Percentiles rank a stretch among this genome's conserved stretches.
These are phyloP conservation scores for Mucor lusitanicus DNA, from an alignment of 371 early-diverging fungal genomes.

Conservation along the genomic window DNA sequence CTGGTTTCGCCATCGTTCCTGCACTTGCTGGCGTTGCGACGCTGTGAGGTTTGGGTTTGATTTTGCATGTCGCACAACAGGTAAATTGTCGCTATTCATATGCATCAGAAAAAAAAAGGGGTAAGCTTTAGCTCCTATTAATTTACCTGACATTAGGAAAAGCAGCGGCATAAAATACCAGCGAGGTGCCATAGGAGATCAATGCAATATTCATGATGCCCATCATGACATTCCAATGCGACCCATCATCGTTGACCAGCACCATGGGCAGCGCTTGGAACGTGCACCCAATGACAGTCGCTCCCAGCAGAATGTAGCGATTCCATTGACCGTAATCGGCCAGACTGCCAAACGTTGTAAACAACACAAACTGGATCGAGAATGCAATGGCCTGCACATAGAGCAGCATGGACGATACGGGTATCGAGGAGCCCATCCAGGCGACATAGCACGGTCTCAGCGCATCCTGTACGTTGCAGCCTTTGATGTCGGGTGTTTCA, in stretches of 20 bases:
- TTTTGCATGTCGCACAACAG: conserved; percentile 41
- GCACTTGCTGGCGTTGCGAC: conserved; percentile 21
- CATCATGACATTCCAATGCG: conserved; percentile 50
- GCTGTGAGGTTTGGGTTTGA: conserved; percentile 20
- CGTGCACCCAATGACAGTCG: conserved; percentile 44
- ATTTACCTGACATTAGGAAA: conserved; percentile 46
- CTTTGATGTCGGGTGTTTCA: conserved; percentile 17
- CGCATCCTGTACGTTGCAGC: conserved; percentile 35
- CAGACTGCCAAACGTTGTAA: conserved; percentile 46
- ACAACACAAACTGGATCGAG: conserved; percentile 44
- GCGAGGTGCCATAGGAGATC: conserved; percentile 48
- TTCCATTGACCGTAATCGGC: conserved; percentile 54
- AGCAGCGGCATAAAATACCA: conserved; percentile 55
- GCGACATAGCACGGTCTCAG: conserved; percentile 34
- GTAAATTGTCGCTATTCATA: conserved; percentile 50
- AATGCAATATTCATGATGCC: conserved; percentile 38
- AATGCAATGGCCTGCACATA: conserved; percentile 54
- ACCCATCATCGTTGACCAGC: conserved; percentile 41
- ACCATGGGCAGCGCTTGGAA: conserved; percentile 44
- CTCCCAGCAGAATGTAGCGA: conserved; percentile 34
- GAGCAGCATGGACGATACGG: conserved; percentile 47
- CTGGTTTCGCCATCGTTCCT: conserved; percentile 49
- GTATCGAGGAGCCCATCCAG: conserved; percentile 32
- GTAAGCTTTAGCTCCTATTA: no score
- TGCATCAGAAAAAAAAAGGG: neutral